Conservation (phyloP, 345 rosid genomes). For the Syzygium jambos region DNA sequence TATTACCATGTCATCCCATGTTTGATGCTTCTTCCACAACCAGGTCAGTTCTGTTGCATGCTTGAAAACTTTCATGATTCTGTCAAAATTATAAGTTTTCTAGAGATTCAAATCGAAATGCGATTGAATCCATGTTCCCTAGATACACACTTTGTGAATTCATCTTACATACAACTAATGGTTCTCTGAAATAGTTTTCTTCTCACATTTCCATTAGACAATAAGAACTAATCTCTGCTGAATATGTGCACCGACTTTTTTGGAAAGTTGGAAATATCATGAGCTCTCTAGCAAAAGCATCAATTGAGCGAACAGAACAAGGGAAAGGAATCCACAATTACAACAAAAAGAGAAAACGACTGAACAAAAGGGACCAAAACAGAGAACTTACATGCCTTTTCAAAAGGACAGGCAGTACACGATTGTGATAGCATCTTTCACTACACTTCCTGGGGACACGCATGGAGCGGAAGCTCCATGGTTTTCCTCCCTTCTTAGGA, state of each 20-base stretch:
- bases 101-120: not conserved
- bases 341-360: not conserved
- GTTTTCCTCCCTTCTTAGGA: slow-evolving; percentile 60
- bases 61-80: not conserved
- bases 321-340: not conserved
- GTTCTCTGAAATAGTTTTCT: not conserved
- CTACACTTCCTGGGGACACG: slow-evolving; percentile 96
- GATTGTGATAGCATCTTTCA: slow-evolving; percentile 76
- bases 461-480: slow-evolving; percentile 53
- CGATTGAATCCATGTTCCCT: not conserved
- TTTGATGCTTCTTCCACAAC: not conserved
- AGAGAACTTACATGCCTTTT: slow-evolving; percentile 98
- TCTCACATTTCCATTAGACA: not conserved
- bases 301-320: not conserved
- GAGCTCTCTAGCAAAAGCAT: not conserved
- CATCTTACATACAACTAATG: not conserved
- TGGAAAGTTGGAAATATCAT: not conserved
- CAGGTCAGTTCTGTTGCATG: not conserved
- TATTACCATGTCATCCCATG: not conserved
- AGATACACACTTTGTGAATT: not conserved
- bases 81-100: not conserved
- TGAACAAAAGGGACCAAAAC: slow-evolving; percentile 5
- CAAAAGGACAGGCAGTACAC: slow-evolving; percentile 85
- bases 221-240: not conserved
- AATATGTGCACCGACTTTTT: not conserved